Base-by-base conservation (phyloP, 2,329 filamentous ascomycete species). In the Colletotrichum sp. region DNA sequence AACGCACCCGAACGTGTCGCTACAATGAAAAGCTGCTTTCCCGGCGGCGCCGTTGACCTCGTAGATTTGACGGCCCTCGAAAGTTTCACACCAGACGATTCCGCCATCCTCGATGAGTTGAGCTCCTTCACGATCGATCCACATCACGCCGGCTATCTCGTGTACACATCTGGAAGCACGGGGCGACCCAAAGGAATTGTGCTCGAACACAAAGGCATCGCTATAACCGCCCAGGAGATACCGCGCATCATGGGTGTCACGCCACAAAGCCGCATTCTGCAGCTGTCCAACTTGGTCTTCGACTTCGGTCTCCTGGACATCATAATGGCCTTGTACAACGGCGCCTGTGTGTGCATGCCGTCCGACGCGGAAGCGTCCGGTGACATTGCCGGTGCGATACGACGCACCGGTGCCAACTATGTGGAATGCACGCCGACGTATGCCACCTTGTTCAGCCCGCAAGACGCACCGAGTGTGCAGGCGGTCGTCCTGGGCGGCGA, bases 1-100 rank as follows among this genome's bases (percentile, higher is more conserved):
- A 44, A 44, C 39, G 0, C 9, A 6, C 19, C 39, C 9, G 39
- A 44, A 2, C 0, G 39, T 0, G 39, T 44, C 3, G 19, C 0
- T 6, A 44, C 39, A 9, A n/a, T n/a, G 19, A 1, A 44, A n/a
- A 44, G 19, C 39, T 44, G 39, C 19, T 44, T 44, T 12, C 39
- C 39, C 0, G 19, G 39, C 39, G 39, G 39, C 5, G 9, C 19
- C 19, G 39, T 44, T 44, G 39, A 44, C 39, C 39, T 44, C 0
- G 39, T 44, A 5, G 39, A 44, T 12, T 1, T 6, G 5, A n/a
- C 5, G 19, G 19, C 19, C 2, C 39, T 44, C 5, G 19, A 44
- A 2, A 6, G 0, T 2, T 11, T n/a, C 3, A 1, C 19, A 44
- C 5, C 39, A 12, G 19, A 12, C 5, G 8, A 44, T 44, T 1